Base-by-base conservation (phyloP, 192 early-diverging fungal genomes). In the Podochytrium sp. region DNA sequence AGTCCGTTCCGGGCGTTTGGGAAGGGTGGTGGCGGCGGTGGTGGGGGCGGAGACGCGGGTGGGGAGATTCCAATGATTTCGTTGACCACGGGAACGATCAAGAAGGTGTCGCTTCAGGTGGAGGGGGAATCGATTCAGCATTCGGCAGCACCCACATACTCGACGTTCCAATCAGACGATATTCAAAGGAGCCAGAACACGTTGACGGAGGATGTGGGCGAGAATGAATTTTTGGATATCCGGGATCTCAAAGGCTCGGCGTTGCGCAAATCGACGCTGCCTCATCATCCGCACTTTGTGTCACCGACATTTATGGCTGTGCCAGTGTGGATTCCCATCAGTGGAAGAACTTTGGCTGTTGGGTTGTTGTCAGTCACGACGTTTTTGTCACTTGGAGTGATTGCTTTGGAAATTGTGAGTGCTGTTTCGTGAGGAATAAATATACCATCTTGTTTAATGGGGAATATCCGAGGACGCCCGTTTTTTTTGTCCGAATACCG, bases 261-360 rank as follows among this genome's bases (percentile, higher is more conserved):
- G 5, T 10, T 1, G 33, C 42, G 79, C 10, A 52, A 56, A 41
- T 29, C 65, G 37, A 81, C 81, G n/a, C 61, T 83, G 23, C 81
- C 81, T 18, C 71, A 61, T 14, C 65, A 85, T 74, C 75, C 76
- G 0, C 43, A 81, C 5, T 85, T 78, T 76, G 72, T 81, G 12
- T 61, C 73, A 4, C 77, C 79, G 5, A 70, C 81, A 10, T 85
- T 85, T 66, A 32, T 73, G 30, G 68, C 78, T 25, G 76, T 85
- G 14, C 84, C 84, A 40, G 55, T 53, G 39, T 85, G 79, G 81
- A 57, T 83, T 7, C 75, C 75, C 2, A 66, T 85, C 4, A 49
- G 71, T 20, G 80, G 74, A 18, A 34, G 64, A 29, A 30, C 64
- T 7, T 71, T 85, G 27, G 84, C 84, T 16, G 49, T 50, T 20